A percentile compares a stretch with the other conserved stretches of the same genome.
Evolutionary conservation across 2,329 filamentous ascomycete species (phyloP).

Genomic region (Fusarium nodosum): DNA sequence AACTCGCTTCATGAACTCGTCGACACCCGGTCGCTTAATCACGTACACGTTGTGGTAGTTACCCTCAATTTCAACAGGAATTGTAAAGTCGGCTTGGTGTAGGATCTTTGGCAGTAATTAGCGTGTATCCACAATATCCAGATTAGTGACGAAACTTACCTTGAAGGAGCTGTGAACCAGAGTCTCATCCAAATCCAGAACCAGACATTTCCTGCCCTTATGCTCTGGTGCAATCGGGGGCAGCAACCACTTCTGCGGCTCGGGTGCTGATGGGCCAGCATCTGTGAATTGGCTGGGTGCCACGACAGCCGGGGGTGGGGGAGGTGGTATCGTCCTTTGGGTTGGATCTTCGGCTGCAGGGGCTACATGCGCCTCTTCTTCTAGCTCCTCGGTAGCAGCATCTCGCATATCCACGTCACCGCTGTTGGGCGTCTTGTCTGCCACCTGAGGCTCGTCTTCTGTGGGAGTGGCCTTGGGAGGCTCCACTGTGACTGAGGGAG

Average conservation of each 20-base stretch:
- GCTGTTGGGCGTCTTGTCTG: conserved; percentile 62
- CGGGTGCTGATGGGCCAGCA: conserved; percentile 59
- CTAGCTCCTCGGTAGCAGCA: conserved; percentile 65
- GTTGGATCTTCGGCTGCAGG: conserved; percentile 56
- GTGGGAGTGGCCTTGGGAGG: conserved; percentile 54
- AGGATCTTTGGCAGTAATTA: conserved; percentile 75
- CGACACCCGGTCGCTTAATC: conserved; percentile 98
- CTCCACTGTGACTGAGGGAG: conserved; percentile 59
- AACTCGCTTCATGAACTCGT: conserved; percentile 98
- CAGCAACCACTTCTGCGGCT: conserved; percentile 75
- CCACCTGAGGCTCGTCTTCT: conserved; percentile 47
- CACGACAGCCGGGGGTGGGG: conserved; percentile 62
- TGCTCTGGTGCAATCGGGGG: conserved; percentile 85
- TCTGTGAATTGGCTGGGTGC: conserved; percentile 58
- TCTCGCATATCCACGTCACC: conserved; percentile 78
- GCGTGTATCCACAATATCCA: conserved; percentile 19
- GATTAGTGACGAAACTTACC: conserved; percentile 63
- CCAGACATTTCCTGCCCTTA: conserved; percentile 91
- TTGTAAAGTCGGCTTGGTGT: conserved; percentile 98
- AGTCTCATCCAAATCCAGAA: conserved; percentile 96
- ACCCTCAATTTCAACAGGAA: conserved; percentile 98
- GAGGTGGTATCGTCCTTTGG: conserved; percentile 57
- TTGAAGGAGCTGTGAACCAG: conserved; percentile 99
- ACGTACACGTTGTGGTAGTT: conserved; percentile 99
- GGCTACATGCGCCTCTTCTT: conserved; percentile 61